Evolutionary conservation across 768 basidiomycete genomes (phyloP).

Genomic region (Lentinula edodes): DNA sequence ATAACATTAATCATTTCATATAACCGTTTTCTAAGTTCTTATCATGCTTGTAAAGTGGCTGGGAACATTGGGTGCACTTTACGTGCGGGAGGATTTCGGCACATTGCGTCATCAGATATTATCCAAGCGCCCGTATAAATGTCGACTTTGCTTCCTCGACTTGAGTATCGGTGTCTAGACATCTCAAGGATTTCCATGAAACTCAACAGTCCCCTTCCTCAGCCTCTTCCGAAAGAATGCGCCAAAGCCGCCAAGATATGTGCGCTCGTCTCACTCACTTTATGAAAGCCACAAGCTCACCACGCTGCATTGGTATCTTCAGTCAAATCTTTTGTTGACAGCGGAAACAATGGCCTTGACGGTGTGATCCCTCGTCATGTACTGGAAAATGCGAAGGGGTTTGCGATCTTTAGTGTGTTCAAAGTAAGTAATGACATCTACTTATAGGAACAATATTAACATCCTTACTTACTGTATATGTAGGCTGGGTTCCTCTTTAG

Average conservation of each 20-base stretch:
- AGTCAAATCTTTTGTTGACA: slow-evolving; percentile 86
- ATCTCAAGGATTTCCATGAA: slow-evolving; percentile 28
- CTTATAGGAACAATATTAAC: slow-evolving; percentile 39
- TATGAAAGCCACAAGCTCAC: neutral
- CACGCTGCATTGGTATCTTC: neutral
- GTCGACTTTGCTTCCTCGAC: neutral
- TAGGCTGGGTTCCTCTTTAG: slow-evolving; percentile 57
- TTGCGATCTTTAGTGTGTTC: slow-evolving; percentile 88
- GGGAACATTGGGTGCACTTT: neutral
- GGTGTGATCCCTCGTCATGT: slow-evolving; percentile 46
- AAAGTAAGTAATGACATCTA: slow-evolving; percentile 28
- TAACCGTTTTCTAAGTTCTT: neutral
- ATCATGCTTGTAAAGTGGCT: neutral
- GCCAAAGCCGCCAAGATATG: slow-evolving; percentile 85
- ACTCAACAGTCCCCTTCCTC: slow-evolving; percentile 44
- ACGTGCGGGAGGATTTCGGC: neutral
- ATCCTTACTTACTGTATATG: slow-evolving; percentile 18
- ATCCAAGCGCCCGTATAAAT: neutral
- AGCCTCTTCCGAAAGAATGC: slow-evolving; percentile 76
- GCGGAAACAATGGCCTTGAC: slow-evolving; percentile 78
- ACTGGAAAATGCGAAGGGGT: slow-evolving; percentile 55
- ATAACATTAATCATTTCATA: neutral
- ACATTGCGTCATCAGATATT: neutral
- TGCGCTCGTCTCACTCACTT: slow-evolving; percentile 28
- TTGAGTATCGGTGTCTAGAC: neutral